A percentile compares a stretch with the other conserved stretches of the same genome.
Evolutionary conservation across 2,329 filamentous ascomycete genomes (phyloP).

Genomic region (Diaporthe vexans): DNA sequence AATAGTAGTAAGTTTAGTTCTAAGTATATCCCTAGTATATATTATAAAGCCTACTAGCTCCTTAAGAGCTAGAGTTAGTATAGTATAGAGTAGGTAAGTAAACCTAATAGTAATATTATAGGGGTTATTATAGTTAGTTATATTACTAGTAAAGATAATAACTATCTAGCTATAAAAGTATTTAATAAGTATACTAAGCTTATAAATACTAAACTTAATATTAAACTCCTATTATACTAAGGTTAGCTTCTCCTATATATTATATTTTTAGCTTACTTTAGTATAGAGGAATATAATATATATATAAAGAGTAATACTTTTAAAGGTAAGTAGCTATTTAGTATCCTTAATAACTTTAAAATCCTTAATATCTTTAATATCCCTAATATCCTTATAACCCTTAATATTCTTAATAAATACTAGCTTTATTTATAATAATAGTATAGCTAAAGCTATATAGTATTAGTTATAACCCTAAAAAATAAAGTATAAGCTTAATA

Average conservation of each 20-base stretch:
- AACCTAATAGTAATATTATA: background rate
- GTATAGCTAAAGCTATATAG: too few species aligned
- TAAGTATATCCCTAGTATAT: background rate
- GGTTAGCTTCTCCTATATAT: background rate
- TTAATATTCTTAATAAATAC: too few species aligned
- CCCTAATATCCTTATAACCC: too few species aligned
- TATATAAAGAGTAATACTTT: background rate
- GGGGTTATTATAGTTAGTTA: background rate
- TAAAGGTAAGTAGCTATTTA: background rate
- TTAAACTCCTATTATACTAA: background rate
- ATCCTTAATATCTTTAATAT: background rate
- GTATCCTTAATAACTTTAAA: background rate
- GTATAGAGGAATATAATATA: background rate
- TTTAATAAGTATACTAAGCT: background rate
- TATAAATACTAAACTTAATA: background rate
- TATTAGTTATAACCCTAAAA: too few species aligned
- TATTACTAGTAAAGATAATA: background rate
- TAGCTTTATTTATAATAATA: too few species aligned
- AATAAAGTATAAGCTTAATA: too few species aligned
- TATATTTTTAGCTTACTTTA: background rate
- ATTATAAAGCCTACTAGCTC: background rate
- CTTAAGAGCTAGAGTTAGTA: background rate
- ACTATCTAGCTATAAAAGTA: background rate
- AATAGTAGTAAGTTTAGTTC: background rate
- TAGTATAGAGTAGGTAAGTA: background rate